These are phyloP conservation scores for Graphilbum sp. DNA, from an alignment of 2,329 filamentous ascomycete genomes.

Conservation along the genomic window DNA sequence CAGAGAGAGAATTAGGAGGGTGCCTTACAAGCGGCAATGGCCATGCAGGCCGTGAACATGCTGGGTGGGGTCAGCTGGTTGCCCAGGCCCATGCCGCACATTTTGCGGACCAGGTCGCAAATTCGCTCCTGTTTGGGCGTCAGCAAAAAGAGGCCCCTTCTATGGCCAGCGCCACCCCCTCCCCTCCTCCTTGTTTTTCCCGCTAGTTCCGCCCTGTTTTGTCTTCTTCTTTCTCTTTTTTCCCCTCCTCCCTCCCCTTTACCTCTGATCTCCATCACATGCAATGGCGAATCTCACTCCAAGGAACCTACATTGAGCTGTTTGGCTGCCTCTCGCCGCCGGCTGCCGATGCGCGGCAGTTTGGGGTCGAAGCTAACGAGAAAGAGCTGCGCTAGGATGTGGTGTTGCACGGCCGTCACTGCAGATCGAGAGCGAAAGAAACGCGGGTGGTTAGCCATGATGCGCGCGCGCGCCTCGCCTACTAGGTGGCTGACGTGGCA, in stretches of 20 bases:
- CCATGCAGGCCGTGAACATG: conserved; percentile 39
- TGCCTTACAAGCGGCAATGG: conserved; percentile 33
- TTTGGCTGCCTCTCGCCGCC: conserved; percentile 9
- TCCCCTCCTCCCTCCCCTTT: not conserved
- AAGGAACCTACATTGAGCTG: conserved; percentile 3
- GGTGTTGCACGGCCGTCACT: conserved; percentile 45
- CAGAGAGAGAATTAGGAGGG: too few species aligned
- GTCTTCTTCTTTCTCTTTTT: not conserved
- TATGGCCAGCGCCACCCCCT: not conserved
- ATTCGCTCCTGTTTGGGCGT: conserved; percentile 21
- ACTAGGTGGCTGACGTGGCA: too few species aligned
- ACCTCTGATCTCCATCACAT: not conserved
- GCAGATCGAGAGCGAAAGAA: too few species aligned
- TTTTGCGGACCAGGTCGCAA: conserved; percentile 27
- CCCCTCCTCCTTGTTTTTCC: not conserved
- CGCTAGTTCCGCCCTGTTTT: not conserved
- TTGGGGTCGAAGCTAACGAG: conserved; percentile 38
- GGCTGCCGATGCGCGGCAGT: conserved; percentile 30
- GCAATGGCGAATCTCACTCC: not conserved
- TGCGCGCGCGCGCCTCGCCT: too few species aligned
- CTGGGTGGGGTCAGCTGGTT: conserved; percentile 37
- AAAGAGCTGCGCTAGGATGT: conserved; percentile 39
- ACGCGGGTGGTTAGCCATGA: too few species aligned
- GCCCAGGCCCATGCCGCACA: conserved; percentile 42
- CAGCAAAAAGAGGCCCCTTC: too few species aligned